Evolutionary conservation across 2,329 filamentous ascomycete species (phyloP), one percentile per base, ranked within the genome.

Genomic region (Fusarium illudens): DNA sequence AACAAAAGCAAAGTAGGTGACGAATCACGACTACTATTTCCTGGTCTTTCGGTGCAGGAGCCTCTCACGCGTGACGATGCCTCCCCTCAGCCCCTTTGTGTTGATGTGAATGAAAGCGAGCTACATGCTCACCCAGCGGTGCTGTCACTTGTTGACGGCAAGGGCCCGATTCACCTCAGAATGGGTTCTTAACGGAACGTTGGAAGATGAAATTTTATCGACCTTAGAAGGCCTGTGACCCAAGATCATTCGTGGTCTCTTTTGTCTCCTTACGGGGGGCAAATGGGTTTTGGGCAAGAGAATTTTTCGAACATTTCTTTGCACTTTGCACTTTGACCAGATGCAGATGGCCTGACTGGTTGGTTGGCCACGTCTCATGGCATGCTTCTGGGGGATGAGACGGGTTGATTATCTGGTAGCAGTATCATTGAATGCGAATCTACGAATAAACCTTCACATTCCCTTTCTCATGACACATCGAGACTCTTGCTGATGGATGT

Each of bases 101-200:
- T 54, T 20, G 56, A 33, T 51, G 67, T 57, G 50, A 60, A 44
- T 44, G 39, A 51, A 57, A 25, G 34, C 19, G 42, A 55, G 36
- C 51, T 58, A 10, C 25, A 49, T 57, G 46, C 53, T 50, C 61
- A 63, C 81, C 90, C 90, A 91, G 84, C 87, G 90, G 89, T 92
- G 90, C 90, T 89, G 86, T 88, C 88, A 84, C 81, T 75, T 86
- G 86, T 84, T 87, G 90, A 85, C 84, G 86, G 90, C 90, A 90
- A 86, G 90, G 86, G 83, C 88, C 86, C 81, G 81, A 84, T 87
- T 89, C 83, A 85, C 77, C 86, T 82, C 84, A 90, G 87, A 86
- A 87, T 85, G 81, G 84, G 86, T 84, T 84, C 89, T 90, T 90
- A 92, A 93, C 90, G 91, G 90, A 93, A 88, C 90, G 89, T 91